Conservation (phyloP, 2,329 filamentous ascomycete species). For the Arachnopeziza araneosa region DNA sequence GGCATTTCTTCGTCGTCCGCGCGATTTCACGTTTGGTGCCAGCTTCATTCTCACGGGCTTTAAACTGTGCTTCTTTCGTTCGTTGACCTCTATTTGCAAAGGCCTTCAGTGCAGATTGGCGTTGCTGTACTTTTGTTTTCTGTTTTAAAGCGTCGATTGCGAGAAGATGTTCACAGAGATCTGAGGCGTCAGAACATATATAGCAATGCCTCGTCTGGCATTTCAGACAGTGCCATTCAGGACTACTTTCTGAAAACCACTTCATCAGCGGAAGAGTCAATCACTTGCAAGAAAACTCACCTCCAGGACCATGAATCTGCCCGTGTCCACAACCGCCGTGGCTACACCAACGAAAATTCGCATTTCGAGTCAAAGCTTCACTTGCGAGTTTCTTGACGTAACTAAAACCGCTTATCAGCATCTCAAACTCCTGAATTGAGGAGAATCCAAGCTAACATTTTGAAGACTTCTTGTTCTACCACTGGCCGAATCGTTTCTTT, state of each 20-base stretch:
- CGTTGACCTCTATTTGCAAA: neutral
- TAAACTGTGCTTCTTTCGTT: neutral
- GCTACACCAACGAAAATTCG: slow-evolving; percentile 8
- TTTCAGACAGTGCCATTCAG: slow-evolving; percentile 5
- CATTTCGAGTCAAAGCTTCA: neutral
- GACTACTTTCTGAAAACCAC: neutral
- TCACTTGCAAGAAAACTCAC: neutral
- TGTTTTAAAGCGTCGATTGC: neutral
- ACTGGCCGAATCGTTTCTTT: neutral
- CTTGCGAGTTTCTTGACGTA: slow-evolving; percentile 6
- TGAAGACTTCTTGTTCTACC: slow-evolving; percentile 2
- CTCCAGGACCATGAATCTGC: slow-evolving; percentile 5
- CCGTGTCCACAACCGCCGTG: slow-evolving; percentile 6
- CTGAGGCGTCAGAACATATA: neutral
- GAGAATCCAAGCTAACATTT: slow-evolving; percentile 1
- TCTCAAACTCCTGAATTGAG: too few species aligned
- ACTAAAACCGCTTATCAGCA: too few species aligned
- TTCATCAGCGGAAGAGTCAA: too few species aligned
- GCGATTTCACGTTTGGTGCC: slow-evolving; percentile 2
- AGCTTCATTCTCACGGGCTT: neutral
- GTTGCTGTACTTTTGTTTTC: neutral
- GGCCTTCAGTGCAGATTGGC: neutral
- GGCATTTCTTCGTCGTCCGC: slow-evolving; percentile 8
- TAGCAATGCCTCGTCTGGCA: slow-evolving; percentile 6
- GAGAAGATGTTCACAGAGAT: slow-evolving; percentile 1